Evolutionary conservation across 257 asterid genomes (phyloP).

Genomic region (Solanum piurae): DNA sequence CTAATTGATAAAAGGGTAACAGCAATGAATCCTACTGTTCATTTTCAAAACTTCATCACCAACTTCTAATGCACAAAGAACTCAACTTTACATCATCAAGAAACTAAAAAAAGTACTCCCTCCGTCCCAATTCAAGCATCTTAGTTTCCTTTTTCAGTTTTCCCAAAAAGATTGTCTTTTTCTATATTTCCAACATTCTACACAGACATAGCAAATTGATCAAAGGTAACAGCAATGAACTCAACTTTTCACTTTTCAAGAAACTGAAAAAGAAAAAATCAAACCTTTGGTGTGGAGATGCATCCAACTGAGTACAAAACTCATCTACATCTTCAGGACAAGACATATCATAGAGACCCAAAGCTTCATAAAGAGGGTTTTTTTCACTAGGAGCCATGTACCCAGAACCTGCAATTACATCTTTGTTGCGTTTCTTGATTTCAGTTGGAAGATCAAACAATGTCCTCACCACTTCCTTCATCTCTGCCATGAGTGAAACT

Average conservation of each 20-base stretch:
- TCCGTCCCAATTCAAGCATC: no score
- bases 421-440: slow-evolving; percentile 35
- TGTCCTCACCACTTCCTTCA: slow-evolving; percentile 32
- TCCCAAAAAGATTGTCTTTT: background rate
- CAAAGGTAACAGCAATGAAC: background rate
- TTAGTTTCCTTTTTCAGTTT: no score
- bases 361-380: slow-evolving; percentile 57
- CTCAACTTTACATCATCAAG: background rate
- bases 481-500: slow-evolving; percentile 33
- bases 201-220: background rate
- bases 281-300: slow-evolving; percentile 49
- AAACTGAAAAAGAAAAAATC: background rate
- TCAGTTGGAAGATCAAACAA: slow-evolving; percentile 45
- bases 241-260: background rate
- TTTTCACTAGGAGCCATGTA: slow-evolving; percentile 38
- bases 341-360: slow-evolving; percentile 54
- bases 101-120: background rate
- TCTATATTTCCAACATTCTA: background rate
- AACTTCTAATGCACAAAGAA: background rate
- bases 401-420: slow-evolving; percentile 47
- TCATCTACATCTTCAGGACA: slow-evolving; percentile 26
- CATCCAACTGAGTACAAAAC: slow-evolving; percentile 37
- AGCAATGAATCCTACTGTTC: background rate
- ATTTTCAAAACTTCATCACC: background rate
- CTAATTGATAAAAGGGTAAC: no score